phyloP scores from a whole-genome alignment of 1,139 yeast genomes.

The Scheffersomyces stambukii region DNA sequence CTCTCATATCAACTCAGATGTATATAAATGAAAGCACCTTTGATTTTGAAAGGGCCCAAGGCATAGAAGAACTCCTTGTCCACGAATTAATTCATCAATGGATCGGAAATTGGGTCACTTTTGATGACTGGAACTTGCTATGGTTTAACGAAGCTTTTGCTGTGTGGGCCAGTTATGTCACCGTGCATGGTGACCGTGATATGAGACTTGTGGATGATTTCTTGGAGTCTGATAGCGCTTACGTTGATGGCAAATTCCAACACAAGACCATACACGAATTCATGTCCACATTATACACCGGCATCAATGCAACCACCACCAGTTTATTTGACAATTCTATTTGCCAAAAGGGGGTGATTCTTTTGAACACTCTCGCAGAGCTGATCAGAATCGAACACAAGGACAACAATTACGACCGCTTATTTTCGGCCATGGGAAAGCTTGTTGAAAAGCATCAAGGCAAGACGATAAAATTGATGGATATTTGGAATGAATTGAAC shows the following conservation, averaged over 20 bases:
- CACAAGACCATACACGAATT: conserved; percentile 24
- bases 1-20: conserved; percentile 49
- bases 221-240: conserved; percentile 38
- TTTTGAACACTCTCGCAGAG: conserved; percentile 59
- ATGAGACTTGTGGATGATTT: conserved; percentile 21
- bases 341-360: conserved; percentile 62
- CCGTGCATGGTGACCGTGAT: too few species aligned
- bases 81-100: conserved; percentile 78
- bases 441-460: conserved; percentile 25
- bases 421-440: conserved; percentile 19
- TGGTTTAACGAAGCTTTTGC: conserved; percentile 80
- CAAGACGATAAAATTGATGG: conserved; percentile 47
- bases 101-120: conserved; percentile 65
- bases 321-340: conserved; percentile 47
- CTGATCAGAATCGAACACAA: not conserved
- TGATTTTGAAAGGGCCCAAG: conserved; percentile 27
- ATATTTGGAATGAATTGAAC: conserved; percentile 49
- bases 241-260: conserved; percentile 17
- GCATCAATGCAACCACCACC: conserved; percentile 30
- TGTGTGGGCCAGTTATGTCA: conserved; percentile 47
- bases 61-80: conserved; percentile 58
- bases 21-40: conserved; percentile 27
- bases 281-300: conserved; percentile 26
- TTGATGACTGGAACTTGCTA: conserved; percentile 61
- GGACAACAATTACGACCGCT: conserved; percentile 17